Evolutionary conservation across 768 basidiomycete genomes (phyloP), one percentile per base, ranked within the genome.

Genomic region (Artomyces pyxidatus): DNA sequence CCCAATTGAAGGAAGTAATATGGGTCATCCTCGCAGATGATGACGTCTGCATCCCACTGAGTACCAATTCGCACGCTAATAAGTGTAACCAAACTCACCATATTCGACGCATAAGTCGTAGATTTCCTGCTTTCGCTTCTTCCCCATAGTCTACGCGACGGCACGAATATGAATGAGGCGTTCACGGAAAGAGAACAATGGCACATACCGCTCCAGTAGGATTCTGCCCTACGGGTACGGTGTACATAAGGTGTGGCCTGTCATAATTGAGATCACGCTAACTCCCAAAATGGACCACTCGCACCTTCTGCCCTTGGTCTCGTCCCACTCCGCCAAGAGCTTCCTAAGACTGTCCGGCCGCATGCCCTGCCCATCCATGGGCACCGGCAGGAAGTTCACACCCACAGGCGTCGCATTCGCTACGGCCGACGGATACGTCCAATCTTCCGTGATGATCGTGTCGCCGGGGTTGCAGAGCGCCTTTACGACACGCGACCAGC

Each of bases 1-100:
- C 75, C 77, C 52, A 79, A 66, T 60, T 88, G 85, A 21, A 88
- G 68, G 68, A 87, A 85, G 64, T 77, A 81, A 63, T 89, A 88
- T 3, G 88, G 88, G 64, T 89, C 88, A 57, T 91, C 88, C 68
- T 90, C 87, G 47, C 85, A 79, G 51, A 88, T 88, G 55, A 88
- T 80, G 21, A 88, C 63, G 55, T 89, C 80, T 84, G 22, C 10
- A 6, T 26, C 11, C 16, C 42, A 14, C 49, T 43, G 29, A 49
- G 28, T 19, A 23, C 26, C 40, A 0, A 12, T 16, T 16, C 5
- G 30, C 11, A 14, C 12, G 30, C 10, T 9, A 19, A 5, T 11
- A 17, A 12, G 39, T 26, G 49, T n/a, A 23, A 50, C 26, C 8
- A 21, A 17, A 46, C 65, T 44, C 52, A 82, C 85, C 87, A 64